phyloP scores from a whole-genome alignment of 768 basidiomycete species.

The Coprinopsis strossmayeri region DNA sequence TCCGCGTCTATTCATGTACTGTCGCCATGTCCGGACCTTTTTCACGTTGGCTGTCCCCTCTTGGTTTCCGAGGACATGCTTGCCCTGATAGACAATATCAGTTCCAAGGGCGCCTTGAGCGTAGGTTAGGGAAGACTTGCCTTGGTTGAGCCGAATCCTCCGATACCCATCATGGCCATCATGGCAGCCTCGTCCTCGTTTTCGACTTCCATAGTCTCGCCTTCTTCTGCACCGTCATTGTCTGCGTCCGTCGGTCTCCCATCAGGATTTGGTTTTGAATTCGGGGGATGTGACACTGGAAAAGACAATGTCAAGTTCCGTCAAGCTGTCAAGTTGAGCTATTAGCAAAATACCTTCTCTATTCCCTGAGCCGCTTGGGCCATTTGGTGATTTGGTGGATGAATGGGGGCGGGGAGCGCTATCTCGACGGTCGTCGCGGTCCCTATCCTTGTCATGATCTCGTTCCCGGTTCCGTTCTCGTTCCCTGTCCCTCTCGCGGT shows the following conservation, averaged over 20 bases:
- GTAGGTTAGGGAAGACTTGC: constrained; percentile 28
- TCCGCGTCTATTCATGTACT: constrained; percentile 95
- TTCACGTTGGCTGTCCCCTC: constrained; percentile 61
- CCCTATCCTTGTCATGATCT: constrained; percentile 29
- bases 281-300: neutral
- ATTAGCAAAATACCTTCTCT: neutral
- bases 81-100: constrained; percentile 54
- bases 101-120: neutral
- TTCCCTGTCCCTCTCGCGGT: constrained; percentile 30
- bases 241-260: neutral
- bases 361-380: neutral
- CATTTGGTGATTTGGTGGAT: neutral
- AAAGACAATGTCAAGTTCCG: too few species aligned
- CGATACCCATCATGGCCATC: constrained; percentile 87
- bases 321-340: too few species aligned
- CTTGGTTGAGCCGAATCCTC: constrained; percentile 87
- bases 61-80: constrained; percentile 78
- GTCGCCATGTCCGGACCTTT: constrained; percentile 88
- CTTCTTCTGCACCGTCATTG: constrained; percentile 25
- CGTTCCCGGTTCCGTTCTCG: constrained; percentile 26
- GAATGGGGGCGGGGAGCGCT: neutral
- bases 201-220: constrained; percentile 46
- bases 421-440: constrained; percentile 18
- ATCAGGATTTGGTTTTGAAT: neutral
- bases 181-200: constrained; percentile 73